Percentiles rank a stretch among this genome's conserved stretches.
phyloP scores from a whole-genome alignment of 2,329 filamentous ascomycete genomes.

The Blastomyces silverae region DNA sequence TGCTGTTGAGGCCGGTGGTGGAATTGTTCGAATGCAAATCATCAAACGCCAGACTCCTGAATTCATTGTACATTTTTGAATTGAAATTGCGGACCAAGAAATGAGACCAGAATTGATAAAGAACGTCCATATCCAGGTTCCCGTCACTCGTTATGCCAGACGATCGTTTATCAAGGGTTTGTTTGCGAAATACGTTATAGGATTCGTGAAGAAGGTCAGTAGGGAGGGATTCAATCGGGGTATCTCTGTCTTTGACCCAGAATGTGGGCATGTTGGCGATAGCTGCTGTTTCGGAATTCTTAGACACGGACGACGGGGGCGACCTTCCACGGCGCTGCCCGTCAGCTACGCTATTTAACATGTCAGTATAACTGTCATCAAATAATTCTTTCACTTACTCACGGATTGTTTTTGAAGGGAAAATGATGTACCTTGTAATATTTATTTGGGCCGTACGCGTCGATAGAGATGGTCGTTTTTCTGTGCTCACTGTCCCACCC shows the following conservation, averaged over 20 bases:
- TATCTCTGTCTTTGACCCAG: constrained; percentile 47
- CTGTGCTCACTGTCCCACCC: constrained; percentile 42
- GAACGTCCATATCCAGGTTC: constrained; percentile 49
- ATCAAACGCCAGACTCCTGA: constrained; percentile 59
- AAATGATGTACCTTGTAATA: constrained; percentile 33
- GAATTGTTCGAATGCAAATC: constrained; percentile 51
- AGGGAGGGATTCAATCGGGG: constrained; percentile 40
- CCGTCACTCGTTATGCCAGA: constrained; percentile 35
- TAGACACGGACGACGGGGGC: constrained; percentile 6
- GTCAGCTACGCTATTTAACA: not conserved
- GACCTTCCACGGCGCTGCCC: constrained; percentile 8
- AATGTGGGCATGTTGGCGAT: constrained; percentile 31
- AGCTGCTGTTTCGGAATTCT: constrained; percentile 9
- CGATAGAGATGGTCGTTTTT: constrained; percentile 34
- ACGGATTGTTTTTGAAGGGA: constrained; percentile 8
- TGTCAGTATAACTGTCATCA: not conserved
- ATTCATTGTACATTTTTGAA: constrained; percentile 66
- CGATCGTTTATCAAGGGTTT: constrained; percentile 46
- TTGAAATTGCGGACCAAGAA: constrained; percentile 70
- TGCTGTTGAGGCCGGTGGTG: constrained; percentile 53
- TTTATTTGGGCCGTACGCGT: constrained; percentile 35
- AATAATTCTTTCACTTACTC: not conserved
- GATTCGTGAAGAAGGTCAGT: constrained; percentile 44
- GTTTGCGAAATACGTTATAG: constrained; percentile 44
- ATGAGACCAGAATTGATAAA: constrained; percentile 70